A percentile compares a stretch with the other conserved stretches of the same genome.
phyloP scores from a whole-genome alignment of 148 eudicot species.

The Arctostaphylos glauca region DNA sequence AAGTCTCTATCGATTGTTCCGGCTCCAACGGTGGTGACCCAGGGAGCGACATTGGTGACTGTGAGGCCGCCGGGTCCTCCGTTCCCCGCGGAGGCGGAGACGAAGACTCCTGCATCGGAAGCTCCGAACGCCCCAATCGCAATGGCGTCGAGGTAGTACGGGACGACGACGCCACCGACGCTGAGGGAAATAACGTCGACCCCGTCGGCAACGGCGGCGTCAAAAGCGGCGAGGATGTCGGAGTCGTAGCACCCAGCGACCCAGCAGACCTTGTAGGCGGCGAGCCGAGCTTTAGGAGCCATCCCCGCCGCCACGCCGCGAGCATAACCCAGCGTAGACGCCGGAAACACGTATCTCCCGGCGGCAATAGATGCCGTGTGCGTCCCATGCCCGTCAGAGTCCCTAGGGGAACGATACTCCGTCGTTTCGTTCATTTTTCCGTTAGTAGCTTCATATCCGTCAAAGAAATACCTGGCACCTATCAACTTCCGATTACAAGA shows the following conservation, averaged over 20 bases:
- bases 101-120: slow-evolving; percentile 58
- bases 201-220: slow-evolving; percentile 78
- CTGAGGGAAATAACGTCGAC: slow-evolving; percentile 77
- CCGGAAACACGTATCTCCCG: slow-evolving; percentile 88
- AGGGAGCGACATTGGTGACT: slow-evolving; percentile 82
- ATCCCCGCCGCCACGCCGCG: slow-evolving; percentile 88
- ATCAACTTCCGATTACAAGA: slow-evolving; percentile 71
- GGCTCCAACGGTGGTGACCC: slow-evolving; percentile 91
- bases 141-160: slow-evolving; percentile 83
- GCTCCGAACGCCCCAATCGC: slow-evolving; percentile 84
- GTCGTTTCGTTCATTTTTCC: slow-evolving; percentile 70
- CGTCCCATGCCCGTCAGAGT: slow-evolving; percentile 93
- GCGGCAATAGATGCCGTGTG: slow-evolving; percentile 97
- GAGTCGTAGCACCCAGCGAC: slow-evolving; percentile 87
- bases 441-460: slow-evolving; percentile 69
- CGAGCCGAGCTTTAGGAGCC: slow-evolving; percentile 89
- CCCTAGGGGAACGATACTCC: slow-evolving; percentile 66
- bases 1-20: slow-evolving; percentile 85
- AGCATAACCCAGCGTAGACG: slow-evolving; percentile 75
- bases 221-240: slow-evolving; percentile 89
- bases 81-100: slow-evolving; percentile 90
- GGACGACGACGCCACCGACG: slow-evolving; percentile 90
- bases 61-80: slow-evolving; percentile 89
- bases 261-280: slow-evolving; percentile 95
- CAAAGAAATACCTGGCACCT: slow-evolving; percentile 64